Evolutionary conservation across 345 rosid species (phyloP), one percentile per base, ranked within the genome.

Genomic region (Toxicodendron radicans): DNA sequence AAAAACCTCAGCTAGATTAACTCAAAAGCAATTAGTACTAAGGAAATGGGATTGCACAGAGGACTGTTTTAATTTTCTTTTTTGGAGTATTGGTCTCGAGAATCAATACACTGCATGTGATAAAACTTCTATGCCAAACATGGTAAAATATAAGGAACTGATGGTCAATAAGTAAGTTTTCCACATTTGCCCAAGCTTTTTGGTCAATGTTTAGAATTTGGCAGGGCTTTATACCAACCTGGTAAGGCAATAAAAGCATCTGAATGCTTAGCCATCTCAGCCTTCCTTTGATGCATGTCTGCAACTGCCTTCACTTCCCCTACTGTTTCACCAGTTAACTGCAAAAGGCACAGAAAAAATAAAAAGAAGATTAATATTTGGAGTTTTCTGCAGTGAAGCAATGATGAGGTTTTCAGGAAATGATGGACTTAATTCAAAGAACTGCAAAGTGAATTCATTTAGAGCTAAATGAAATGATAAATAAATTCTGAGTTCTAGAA

Each of bases 161-260:
- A 60, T 66, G 38, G 68, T 58, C 23, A 41, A 30, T 43, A 57
- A n/a, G n/a, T n/a, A n/a, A 32, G 74, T 73, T 79, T 64, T 20
- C 67, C 67, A 70, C 58, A 77, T 69, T 78, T 79, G 75, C 65
- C 61, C 48, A 62, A 20, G 46, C 27, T 63, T 59, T 82, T 77
- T 69, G 41, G 59, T 73, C 76, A 51, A 65, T 73, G 74, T 54
- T 38, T n/a, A 62, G 48, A 75, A 72, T 10, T 69, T 43, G 56
- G 53, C 67, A 64, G 79, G 73, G 4, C 59, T 80, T 27, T 79
- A 76, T 59, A 75, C 84, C 79, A 82, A 95, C 98, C 99, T 88
- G 99, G 99, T 71, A 95, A 93, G 86, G 99, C 99, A 86, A 95
- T 93, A 84, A 95, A 95, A 77, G 96, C 99, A 88, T 95, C 99